These are phyloP conservation scores for Punctularia strigosozonata DNA, from an alignment of 768 basidiomycete genomes.

Conservation along the genomic window DNA sequence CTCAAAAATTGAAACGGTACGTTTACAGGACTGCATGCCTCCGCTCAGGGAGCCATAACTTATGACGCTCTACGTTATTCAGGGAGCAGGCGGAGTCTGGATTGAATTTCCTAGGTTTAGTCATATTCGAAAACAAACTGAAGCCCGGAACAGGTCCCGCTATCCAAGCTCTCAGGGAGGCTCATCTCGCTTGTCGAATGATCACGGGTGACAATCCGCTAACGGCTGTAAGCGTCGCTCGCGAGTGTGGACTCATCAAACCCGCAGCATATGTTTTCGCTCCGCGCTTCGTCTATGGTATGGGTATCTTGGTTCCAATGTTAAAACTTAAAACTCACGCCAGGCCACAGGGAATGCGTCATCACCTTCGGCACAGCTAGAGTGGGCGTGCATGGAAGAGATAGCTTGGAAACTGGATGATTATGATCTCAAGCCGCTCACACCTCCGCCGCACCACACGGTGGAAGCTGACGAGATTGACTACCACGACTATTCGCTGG, in stretches of 20 bases:
- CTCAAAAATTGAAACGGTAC: slow-evolving; percentile 90
- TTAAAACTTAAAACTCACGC: slow-evolving; percentile 1
- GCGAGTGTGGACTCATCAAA: slow-evolving; percentile 84
- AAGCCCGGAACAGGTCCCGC: slow-evolving; percentile 87
- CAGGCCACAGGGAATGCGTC: slow-evolving; percentile 35
- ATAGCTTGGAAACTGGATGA: slow-evolving; percentile 72
- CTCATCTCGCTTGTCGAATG: slow-evolving; percentile 93
- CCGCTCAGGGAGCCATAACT: too few species aligned
- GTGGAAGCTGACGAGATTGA: slow-evolving; percentile 62
- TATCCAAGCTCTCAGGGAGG: slow-evolving; percentile 77
- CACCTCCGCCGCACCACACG: slow-evolving; percentile 58
- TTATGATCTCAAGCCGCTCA: slow-evolving; percentile 75
- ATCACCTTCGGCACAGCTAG: slow-evolving; percentile 48
- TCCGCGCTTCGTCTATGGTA: slow-evolving; percentile 44
- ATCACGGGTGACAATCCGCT: slow-evolving; percentile 96
- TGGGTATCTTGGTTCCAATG: background rate
- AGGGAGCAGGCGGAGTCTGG: slow-evolving; percentile 93
- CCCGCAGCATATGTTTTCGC: slow-evolving; percentile 84
- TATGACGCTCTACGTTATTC: background rate
- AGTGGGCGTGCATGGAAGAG: slow-evolving; percentile 93
- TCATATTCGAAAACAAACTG: slow-evolving; percentile 97
- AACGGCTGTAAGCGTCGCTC: slow-evolving; percentile 92
- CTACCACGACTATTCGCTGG: slow-evolving; percentile 83
- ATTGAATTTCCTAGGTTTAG: slow-evolving; percentile 83
- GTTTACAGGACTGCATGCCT: slow-evolving; percentile 9